Evolutionary conservation across 169 alveolate species (phyloP), one percentile per base, ranked within the genome.

Genomic region (Besnoitia besnoiti): DNA sequence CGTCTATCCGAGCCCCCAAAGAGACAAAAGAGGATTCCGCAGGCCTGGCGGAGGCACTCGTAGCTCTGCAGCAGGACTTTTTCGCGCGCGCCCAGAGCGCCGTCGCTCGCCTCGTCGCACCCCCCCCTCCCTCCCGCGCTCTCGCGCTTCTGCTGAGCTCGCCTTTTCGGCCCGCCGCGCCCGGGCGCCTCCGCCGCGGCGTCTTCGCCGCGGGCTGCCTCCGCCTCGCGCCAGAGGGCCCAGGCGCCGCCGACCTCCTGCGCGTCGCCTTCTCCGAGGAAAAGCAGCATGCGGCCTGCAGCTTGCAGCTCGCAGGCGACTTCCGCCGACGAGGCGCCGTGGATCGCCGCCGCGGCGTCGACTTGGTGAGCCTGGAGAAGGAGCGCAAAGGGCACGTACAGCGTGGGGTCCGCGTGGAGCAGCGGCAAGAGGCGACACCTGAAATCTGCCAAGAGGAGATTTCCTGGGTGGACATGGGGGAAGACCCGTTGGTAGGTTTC

Each of bases 11-110:
- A 1, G 39, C 82, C 82, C 5, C 82, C 82, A 73, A 35, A 73
- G 24, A 73, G 46, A 27, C 27, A 4, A n/a, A n/a, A 73, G 82
- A 1, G n/a, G 44, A 73, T 19, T 35, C 82, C 46, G 46, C 46
- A 73, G n/a, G 82, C 82, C 8, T 42, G 39, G 14, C 82, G 82
- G 16, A 73, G 82, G n/a, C 82, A 73, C 82, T 73, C 82, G 21
- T 35, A 73, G 46, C 82, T 73, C 12, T 37, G 46, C 82, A n/a
- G n/a, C 27, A 73, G 82, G n/a, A 73, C 82, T 30, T 73, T 73
- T 8, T n/a, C 46, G 4, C 82, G 40, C 46, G 46, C 46, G 0
- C 46, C n/a, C 39, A 37, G 47, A 4, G n/a, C 39, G 44, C n/a
- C 82, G 12, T 21, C 12, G 67, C 24, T 16, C 27, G 12, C 27